A percentile compares a stretch with the other conserved stretches of the same genome.
These are phyloP conservation scores for Aspergillus oerlinghausenensis DNA, from an alignment of 2,329 filamentous ascomycete species.

Conservation along the genomic window DNA sequence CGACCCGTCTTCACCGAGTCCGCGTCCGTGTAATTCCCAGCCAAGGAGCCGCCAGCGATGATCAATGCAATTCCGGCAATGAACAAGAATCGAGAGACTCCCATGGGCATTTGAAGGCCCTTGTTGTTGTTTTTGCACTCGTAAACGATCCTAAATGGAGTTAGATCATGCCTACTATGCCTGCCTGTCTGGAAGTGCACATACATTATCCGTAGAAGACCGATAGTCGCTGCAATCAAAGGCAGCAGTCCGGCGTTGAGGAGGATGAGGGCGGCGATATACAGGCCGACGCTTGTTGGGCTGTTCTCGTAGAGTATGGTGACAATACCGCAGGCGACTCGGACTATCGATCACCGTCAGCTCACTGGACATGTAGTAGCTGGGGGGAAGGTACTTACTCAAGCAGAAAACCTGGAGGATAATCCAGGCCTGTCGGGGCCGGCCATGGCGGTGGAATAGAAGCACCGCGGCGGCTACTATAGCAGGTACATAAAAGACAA, in stretches of 20 bases:
- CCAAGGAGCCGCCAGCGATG: constrained; percentile 15
- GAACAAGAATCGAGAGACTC: constrained; percentile 16
- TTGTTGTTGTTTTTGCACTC: constrained; percentile 4
- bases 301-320: constrained; percentile 14
- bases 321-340: constrained; percentile 14
- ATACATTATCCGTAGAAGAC: constrained; percentile 20
- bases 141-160: not conserved
- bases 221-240: constrained; percentile 21
- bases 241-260: constrained; percentile 21
- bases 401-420: constrained; percentile 18
- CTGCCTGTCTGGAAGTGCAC: not conserved
- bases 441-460: constrained; percentile 12
- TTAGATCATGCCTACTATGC: not conserved
- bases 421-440: constrained; percentile 18
- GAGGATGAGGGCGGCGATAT: constrained; percentile 16
- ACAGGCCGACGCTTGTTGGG: constrained; percentile 9
- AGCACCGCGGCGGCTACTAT: constrained; percentile 9
- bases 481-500: constrained; percentile 18
- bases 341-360: constrained; percentile 10
- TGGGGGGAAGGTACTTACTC: constrained; percentile 5
- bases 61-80: constrained; percentile 15
- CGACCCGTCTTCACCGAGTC: constrained; percentile 7
- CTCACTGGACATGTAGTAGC: not conserved
- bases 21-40: constrained; percentile 13
- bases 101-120: constrained; percentile 4